Conservation (phyloP, 1,139 yeast genomes). For the Maudiozyma humilis region DNA sequence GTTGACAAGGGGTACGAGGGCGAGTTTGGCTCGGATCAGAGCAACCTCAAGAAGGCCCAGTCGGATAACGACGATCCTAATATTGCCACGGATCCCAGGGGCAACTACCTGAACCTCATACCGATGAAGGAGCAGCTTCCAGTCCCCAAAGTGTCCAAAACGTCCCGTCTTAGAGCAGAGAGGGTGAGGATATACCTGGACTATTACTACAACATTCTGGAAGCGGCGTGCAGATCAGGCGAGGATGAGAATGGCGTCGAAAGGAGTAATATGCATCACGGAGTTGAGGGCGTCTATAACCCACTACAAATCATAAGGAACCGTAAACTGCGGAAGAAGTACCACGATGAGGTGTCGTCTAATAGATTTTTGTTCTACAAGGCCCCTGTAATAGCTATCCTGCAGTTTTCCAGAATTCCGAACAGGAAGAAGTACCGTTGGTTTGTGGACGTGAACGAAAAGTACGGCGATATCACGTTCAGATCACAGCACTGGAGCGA, state of each 20-base stretch:
- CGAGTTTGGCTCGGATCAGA: neutral
- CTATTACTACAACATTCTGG: conserved; percentile 26
- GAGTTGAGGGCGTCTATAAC: conserved; percentile 64
- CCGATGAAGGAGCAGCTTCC: conserved; percentile 5
- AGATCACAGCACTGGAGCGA: conserved; percentile 58
- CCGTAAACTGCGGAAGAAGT: conserved; percentile 45
- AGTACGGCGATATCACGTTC: conserved; percentile 58
- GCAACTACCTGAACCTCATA: neutral
- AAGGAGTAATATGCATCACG: conserved; percentile 9
- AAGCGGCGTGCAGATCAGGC: conserved; percentile 13
- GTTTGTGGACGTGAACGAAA: conserved; percentile 63
- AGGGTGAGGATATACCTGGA: conserved; percentile 28
- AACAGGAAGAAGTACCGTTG: conserved; percentile 35
- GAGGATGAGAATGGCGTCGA: conserved; percentile 3
- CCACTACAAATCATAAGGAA: conserved; percentile 76
- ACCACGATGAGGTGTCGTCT: conserved; percentile 29
- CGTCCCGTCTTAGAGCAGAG: conserved; percentile 27
- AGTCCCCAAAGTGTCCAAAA: conserved; percentile 13
- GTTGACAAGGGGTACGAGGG: conserved; percentile 5
- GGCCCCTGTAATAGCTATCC: conserved; percentile 26
- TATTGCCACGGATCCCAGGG: conserved; percentile 4
- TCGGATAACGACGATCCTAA: neutral
- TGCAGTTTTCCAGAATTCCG: conserved; percentile 24
- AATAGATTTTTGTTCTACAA: conserved; percentile 22
- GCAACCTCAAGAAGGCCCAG: neutral